phyloP scores from a whole-genome alignment of 805 yeast genomes.

The Candida ortonii region DNA sequence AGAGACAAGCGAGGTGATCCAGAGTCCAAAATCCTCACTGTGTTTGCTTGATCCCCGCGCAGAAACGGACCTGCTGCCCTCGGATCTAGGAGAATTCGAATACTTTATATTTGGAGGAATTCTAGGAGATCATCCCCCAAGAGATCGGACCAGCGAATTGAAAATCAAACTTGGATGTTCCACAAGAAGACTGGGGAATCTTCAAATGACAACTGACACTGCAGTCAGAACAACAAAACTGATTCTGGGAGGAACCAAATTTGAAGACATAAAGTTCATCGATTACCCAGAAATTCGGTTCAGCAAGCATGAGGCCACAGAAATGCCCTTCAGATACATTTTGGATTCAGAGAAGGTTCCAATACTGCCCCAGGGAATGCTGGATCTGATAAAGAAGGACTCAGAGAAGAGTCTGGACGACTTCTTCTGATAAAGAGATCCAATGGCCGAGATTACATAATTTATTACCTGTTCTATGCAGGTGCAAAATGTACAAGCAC shows the following conservation, averaged over 20 bases:
- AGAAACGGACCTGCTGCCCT: conserved; percentile 64
- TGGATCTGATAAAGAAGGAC: conserved; percentile 78
- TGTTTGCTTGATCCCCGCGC: conserved; percentile 93
- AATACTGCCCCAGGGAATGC: conserved; percentile 89
- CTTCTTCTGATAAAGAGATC: no score
- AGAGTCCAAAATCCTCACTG: conserved; percentile 48
- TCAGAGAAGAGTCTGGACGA: conserved; percentile 81
- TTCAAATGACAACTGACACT: conserved; percentile 97
- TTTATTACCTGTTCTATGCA: no score
- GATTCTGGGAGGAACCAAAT: conserved; percentile 59
- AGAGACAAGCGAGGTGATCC: conserved; percentile 59
- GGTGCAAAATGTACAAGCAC: no score
- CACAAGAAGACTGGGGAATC: conserved; percentile 81
- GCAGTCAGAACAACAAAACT: conserved; percentile 89
- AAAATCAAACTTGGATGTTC: conserved; percentile 76
- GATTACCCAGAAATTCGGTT: conserved; percentile 94
- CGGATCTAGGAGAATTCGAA: conserved; percentile 64
- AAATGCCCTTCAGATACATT: conserved; percentile 95
- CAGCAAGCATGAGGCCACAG: conserved; percentile 85
- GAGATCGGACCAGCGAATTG: conserved; percentile 91
- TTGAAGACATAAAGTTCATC: conserved; percentile 76
- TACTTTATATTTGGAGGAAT: conserved; percentile 97
- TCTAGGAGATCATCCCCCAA: conserved; percentile 87
- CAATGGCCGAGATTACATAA: no score
- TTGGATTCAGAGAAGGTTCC: conserved; percentile 64